Base-by-base conservation (phyloP, 169 alveolate species). In the Neospora caninum region DNA sequence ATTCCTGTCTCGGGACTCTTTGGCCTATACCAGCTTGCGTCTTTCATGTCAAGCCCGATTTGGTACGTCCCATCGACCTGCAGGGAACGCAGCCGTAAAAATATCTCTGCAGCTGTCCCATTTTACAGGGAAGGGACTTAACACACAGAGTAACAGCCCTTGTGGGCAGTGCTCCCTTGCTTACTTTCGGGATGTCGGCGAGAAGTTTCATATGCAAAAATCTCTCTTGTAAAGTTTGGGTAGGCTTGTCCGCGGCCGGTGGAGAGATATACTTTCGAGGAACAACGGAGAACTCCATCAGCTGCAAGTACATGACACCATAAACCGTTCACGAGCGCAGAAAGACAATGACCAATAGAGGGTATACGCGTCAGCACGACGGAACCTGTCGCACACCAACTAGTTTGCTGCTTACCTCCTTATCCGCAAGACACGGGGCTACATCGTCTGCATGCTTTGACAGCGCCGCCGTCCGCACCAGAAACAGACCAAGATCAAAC, bases 401-500 rank as follows among this genome's bases (percentile, higher is more conserved):
- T 7, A 49, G 58, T 7, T 49, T 49, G 58, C 58, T 22, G 31
- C 73, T 1, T 18, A 88, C 93, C 84, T 88, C 93, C 64, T 69
- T 58, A 64, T 88, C 93, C 36, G 45, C 93, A 31, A 88, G 86
- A 2, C 45, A 42, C 34, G 93, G 93, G 64, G 41, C 70, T 2
- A 88, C 73, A 38, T 88, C 93, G 93, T 88, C 93, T 6, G 84
- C 69, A 82, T 88, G 93, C 64, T 49, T 88, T 25, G 93, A 88
- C 86, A 88, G 9, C 38, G 93, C 93, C 36, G 93, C 93, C 16
- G 86, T 73, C 10, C 93, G 83, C 69, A 88, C 93, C 38, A 88
- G 38, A 67, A 88, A 88, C 39, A 88, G 67, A 13, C 93, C 93
- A 27, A 88, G 73, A 38, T 88, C 93, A 38, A 88, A 88, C 69